Percentiles rank a stretch among this genome's conserved stretches.
These are phyloP conservation scores for Pueraria montana DNA, from an alignment of 306 rosid genomes.

Conservation along the genomic window DNA sequence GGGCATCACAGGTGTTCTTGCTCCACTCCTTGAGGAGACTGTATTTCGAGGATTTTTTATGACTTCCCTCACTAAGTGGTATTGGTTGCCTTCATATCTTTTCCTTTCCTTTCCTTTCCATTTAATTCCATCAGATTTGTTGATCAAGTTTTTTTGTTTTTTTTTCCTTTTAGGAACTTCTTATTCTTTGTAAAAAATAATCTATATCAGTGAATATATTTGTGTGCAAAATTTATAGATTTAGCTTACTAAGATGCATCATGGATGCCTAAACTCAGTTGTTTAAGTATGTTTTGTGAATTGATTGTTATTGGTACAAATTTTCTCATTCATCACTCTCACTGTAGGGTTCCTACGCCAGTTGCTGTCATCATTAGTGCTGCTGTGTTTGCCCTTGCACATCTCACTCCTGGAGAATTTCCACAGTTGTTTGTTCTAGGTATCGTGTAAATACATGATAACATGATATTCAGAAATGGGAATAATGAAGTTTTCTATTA, in stretches of 20 bases:
- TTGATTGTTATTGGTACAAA: neutral
- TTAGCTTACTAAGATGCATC: constrained; percentile 24
- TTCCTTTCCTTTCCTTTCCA: constrained; percentile 32
- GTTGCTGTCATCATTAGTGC: constrained; percentile 83
- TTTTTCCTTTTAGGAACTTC: neutral
- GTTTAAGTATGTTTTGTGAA: neutral
- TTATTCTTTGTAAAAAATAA: neutral
- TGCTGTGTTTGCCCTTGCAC: constrained; percentile 91
- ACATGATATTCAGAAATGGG: constrained; percentile 15
- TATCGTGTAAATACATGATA: constrained; percentile 46
- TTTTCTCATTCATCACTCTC: constrained; percentile 25
- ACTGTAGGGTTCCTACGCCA: constrained; percentile 92
- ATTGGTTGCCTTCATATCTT: constrained; percentile 33
- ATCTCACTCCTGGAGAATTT: constrained; percentile 97
- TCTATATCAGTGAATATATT: neutral
- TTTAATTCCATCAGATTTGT: constrained; percentile 19
- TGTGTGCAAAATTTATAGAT: neutral
- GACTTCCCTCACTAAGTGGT: constrained; percentile 96
- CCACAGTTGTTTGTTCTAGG: constrained; percentile 97
- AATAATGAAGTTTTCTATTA: constrained; percentile 5
- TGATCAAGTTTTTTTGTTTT: neutral
- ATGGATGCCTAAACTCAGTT: constrained; percentile 16
- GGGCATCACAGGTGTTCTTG: constrained; percentile 90
- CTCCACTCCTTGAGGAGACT: constrained; percentile 96
- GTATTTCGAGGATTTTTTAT: constrained; percentile 91